These are phyloP conservation scores for Trametes versicolor DNA, from an alignment of 1,284 basidiomycete genomes.

Conservation along the genomic window DNA sequence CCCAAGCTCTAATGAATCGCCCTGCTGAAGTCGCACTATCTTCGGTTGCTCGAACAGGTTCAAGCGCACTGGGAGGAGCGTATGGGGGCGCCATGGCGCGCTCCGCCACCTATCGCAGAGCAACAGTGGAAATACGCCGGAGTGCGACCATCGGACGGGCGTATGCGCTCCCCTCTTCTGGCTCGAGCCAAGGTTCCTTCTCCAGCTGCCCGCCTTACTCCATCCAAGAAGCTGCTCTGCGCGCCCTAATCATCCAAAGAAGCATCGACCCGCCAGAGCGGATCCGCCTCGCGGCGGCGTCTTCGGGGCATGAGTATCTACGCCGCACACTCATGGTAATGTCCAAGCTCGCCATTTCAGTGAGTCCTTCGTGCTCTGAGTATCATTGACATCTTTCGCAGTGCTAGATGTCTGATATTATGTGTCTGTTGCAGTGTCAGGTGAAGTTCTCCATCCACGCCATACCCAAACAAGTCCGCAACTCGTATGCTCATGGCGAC, in stretches of 20 bases:
- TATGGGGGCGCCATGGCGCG: slow-evolving; percentile 4
- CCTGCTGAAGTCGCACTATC: slow-evolving; percentile 15
- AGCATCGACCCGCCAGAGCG: slow-evolving; percentile 11
- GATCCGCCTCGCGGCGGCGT: neutral
- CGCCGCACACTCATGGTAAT: neutral
- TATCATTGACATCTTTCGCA: neutral
- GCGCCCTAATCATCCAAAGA: neutral
- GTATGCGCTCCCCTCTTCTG: slow-evolving; percentile 12
- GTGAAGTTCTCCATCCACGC: too few relatives aligned
- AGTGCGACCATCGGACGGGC: slow-evolving; percentile 32
- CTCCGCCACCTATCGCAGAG: neutral
- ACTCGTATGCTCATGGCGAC: too few relatives aligned
- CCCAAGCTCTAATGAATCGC: slow-evolving; percentile 6
- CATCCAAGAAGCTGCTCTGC: slow-evolving; percentile 7
- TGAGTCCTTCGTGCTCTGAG: neutral
- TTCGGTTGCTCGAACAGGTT: slow-evolving; percentile 17
- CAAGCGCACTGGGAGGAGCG: neutral
- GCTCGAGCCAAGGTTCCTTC: neutral
- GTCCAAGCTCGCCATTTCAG: neutral
- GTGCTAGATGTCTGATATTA: neutral
- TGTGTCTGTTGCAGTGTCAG: neutral
- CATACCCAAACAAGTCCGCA: too few relatives aligned
- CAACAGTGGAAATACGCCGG: slow-evolving; percentile 31
- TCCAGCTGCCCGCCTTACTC: neutral
- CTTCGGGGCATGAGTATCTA: neutral